These are phyloP conservation scores for Mucor circinelloides DNA, from an alignment of 371 early-diverging fungal genomes.

Conservation along the genomic window DNA sequence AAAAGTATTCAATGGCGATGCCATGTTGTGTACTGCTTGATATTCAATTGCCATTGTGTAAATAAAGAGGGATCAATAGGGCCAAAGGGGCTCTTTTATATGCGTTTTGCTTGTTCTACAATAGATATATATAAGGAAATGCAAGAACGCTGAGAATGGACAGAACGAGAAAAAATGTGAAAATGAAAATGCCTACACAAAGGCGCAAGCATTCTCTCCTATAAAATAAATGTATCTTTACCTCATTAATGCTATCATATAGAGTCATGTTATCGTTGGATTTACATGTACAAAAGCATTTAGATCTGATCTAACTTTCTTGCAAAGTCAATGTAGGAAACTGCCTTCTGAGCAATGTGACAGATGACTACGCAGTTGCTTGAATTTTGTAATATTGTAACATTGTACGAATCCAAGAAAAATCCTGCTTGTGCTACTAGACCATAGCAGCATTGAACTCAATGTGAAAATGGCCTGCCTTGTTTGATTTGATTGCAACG, in stretches of 20 bases:
- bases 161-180: not conserved
- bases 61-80: not conserved
- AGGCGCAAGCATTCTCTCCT: not conserved
- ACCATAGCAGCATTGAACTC: not conserved
- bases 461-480: not conserved
- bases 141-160: not conserved
- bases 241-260: not conserved
- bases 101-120: not conserved
- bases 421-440: not conserved
- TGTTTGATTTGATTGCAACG: not conserved
- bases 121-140: not conserved
- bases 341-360: not conserved
- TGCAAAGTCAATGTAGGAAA: not conserved
- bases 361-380: not conserved
- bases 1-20: not conserved
- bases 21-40: not conserved
- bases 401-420: not conserved
- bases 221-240: not conserved
- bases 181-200: not conserved
- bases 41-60: not conserved
- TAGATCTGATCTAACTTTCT: not conserved
- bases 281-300: not conserved
- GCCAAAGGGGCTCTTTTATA: not conserved
- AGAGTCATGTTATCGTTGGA: not conserved
- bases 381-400: not conserved